Evolutionary conservation across 1,284 basidiomycete species (phyloP).

Genomic region (Fistulina hepatica): DNA sequence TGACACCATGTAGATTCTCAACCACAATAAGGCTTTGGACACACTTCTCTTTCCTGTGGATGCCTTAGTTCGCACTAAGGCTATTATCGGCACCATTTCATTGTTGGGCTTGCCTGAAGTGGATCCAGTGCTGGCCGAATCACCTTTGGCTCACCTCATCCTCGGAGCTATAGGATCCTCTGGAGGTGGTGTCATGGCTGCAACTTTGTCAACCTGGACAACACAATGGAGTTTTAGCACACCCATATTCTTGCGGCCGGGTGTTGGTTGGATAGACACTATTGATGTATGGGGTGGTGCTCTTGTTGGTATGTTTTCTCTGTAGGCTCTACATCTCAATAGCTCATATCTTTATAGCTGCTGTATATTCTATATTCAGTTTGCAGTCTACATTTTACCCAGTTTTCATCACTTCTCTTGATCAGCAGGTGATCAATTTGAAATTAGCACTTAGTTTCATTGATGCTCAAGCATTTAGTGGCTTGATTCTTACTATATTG

Average conservation of each 20-base stretch:
- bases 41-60: conserved; percentile 38
- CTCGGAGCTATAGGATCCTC: conserved; percentile 33
- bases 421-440: too few relatives aligned
- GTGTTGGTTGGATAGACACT: conserved; percentile 26
- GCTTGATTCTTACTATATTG: too few relatives aligned
- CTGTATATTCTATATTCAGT: not conserved
- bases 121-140: conserved; percentile 24
- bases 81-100: conserved; percentile 26
- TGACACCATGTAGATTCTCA: conserved; percentile 17
- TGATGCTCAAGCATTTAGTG: too few relatives aligned
- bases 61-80: conserved; percentile 32
- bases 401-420: too few relatives aligned
- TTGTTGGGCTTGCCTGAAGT: conserved; percentile 23
- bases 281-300: conserved; percentile 38
- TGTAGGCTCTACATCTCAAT: not conserved
- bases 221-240: conserved; percentile 31
- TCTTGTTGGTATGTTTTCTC: conserved; percentile 19
- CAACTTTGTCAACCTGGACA: conserved; percentile 31
- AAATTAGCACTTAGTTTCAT: too few relatives aligned
- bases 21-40: conserved; percentile 24
- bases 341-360: not conserved
- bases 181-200: conserved; percentile 32
- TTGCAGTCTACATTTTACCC: not conserved
- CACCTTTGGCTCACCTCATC: conserved; percentile 32
- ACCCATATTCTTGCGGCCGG: conserved; percentile 29